These are phyloP conservation scores for Kodamaea kakaduensis DNA, from an alignment of 805 yeast genomes.

Conservation along the genomic window DNA sequence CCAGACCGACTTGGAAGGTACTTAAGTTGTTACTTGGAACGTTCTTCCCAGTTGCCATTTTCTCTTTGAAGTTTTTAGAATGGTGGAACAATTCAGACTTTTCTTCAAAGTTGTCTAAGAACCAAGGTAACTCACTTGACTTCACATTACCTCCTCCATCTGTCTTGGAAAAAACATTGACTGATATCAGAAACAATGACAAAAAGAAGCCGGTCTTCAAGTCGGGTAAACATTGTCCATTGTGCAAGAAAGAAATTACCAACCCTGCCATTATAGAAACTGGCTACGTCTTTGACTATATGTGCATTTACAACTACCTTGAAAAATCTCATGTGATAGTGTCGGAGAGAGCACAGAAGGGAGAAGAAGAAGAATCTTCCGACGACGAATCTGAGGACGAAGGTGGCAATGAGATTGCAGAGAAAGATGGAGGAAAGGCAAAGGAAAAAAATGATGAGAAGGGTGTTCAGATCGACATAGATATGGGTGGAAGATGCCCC, in stretches of 20 bases:
- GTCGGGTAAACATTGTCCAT: conserved; percentile 50
- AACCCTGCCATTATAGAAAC: conserved; percentile 90
- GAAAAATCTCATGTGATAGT: conserved; percentile 41
- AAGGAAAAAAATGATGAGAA: conserved; percentile 11
- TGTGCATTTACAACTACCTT: conserved; percentile 71
- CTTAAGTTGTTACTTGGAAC: conserved; percentile 40
- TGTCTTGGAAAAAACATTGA: conserved; percentile 16
- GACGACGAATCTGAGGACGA: conserved; percentile 18
- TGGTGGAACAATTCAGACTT: conserved; percentile 89
- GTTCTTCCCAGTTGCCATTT: conserved; percentile 76
- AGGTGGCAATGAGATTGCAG: conserved; percentile 13
- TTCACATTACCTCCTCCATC: conserved; percentile 48
- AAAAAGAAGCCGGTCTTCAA: conserved; percentile 20
- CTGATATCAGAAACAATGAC: conserved; percentile 12
- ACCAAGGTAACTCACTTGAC: conserved; percentile 43
- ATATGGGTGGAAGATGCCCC: conserved; percentile 75
- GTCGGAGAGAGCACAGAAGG: conserved; percentile 13
- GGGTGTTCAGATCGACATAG: conserved; percentile 23
- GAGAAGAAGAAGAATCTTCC: conserved; percentile 9
- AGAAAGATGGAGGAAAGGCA: conserved; percentile 10
- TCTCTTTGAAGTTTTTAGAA: conserved; percentile 76
- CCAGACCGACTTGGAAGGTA: conserved; percentile 29
- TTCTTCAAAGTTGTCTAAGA: conserved; percentile 52
- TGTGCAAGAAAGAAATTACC: conserved; percentile 60
- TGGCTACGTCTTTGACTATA: conserved; percentile 85